Conservation (phyloP, 2,329 filamentous ascomycete genomes). For the Cladosporium sp. region DNA sequence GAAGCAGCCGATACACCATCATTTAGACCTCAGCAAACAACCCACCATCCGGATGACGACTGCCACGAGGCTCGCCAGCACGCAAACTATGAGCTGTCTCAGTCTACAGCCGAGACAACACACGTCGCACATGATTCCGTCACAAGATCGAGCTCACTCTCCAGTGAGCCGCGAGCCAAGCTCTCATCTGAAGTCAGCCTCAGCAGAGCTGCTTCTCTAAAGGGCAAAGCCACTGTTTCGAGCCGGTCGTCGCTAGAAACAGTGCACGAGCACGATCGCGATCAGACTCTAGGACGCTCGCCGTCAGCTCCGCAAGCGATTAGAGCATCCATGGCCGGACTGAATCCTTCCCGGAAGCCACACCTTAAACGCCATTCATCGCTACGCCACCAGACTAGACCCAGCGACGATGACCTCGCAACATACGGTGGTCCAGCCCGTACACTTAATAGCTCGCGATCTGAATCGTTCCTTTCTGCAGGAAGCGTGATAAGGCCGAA, state of each 20-base stretch:
- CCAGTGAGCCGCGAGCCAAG: not conserved
- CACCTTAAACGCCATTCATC: constrained; percentile 19
- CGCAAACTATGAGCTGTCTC: not conserved
- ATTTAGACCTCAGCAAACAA: not conserved
- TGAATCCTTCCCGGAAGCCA: not conserved
- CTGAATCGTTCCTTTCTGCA: not conserved
- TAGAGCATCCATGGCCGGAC: not conserved
- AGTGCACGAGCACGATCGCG: constrained; percentile 1
- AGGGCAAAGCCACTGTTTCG: not conserved
- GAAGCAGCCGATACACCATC: too few species aligned
- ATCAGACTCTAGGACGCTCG: not conserved
- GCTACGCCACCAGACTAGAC: constrained; percentile 16
- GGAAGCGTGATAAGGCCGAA: constrained; percentile 1
- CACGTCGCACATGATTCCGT: not conserved
- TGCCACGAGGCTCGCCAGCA: not conserved
- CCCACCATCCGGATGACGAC: not conserved
- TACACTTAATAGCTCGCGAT: not conserved
- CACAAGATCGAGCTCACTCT: not conserved
- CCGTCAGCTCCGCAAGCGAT: not conserved
- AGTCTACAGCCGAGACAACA: not conserved
- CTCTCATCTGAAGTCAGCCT: not conserved
- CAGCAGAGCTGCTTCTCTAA: constrained; percentile 1
- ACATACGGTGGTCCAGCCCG: not conserved
- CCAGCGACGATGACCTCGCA: constrained; percentile 7
- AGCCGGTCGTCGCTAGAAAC: constrained; percentile 2